These are phyloP conservation scores for Tolypocladium capitatum DNA, from an alignment of 2,329 filamentous ascomycete genomes.

Conservation along the genomic window DNA sequence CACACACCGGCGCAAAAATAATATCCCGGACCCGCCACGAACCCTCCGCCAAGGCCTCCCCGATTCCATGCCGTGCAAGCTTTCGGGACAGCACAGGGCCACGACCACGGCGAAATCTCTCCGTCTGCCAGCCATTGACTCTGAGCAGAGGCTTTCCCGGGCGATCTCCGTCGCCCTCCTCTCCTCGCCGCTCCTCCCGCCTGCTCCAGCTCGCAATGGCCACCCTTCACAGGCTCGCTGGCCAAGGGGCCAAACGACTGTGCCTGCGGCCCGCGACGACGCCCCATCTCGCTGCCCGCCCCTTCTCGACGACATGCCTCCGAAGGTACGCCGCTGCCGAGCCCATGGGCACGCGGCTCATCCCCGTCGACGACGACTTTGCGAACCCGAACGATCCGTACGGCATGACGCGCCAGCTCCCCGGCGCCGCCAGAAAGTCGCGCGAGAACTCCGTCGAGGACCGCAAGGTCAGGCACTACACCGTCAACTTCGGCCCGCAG, in stretches of 20 bases:
- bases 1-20: conserved; percentile 13
- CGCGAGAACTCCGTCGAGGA: conserved; percentile 34
- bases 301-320: conserved; percentile 51
- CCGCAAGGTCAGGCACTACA: conserved; percentile 96
- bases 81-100: conserved; percentile 2
- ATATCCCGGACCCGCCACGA: conserved; percentile 18
- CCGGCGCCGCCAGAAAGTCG: conserved; percentile 30
- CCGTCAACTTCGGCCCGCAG: conserved; percentile 98
- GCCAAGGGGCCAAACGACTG: conserved; percentile 56
- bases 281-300: conserved; percentile 30
- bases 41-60: conserved; percentile 14
- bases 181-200: conserved; percentile 15
- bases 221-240: conserved; percentile 55
- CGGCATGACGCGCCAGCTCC: conserved; percentile 28
- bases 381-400: conserved; percentile 36
- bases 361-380: conserved; percentile 55
- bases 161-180: conserved; percentile 15
- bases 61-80: conserved; percentile 13
- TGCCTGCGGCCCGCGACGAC: conserved; percentile 35
- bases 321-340: conserved; percentile 49
- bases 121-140: conserved; percentile 19
- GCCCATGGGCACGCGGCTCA: conserved; percentile 41
- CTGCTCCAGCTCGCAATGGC: conserved; percentile 43
- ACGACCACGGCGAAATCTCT: conserved; percentile 7
- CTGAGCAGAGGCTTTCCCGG: conserved; percentile 21